Conservation (phyloP, 192 early-diverging fungal species). For the Coemansia sp. region DNA sequence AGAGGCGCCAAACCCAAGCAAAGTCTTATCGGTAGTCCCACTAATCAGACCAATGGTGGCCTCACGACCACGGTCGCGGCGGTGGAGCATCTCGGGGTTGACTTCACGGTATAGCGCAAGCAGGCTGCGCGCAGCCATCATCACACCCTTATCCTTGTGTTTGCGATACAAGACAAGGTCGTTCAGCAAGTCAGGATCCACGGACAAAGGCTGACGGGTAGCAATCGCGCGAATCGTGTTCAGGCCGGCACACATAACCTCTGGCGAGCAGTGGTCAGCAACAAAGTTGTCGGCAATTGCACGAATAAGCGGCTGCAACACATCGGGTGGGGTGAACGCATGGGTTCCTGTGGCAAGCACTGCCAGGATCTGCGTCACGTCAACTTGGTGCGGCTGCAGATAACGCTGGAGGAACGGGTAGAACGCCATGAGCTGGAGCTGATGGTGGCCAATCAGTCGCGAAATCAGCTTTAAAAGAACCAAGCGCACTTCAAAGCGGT, state of each 20-base stretch:
- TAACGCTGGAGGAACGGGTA: constrained; percentile 93
- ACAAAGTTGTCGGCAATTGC: constrained; percentile 97
- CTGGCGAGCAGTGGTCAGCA: constrained; percentile 83
- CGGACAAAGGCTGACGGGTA: constrained; percentile 86
- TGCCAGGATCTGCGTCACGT: constrained; percentile 86
- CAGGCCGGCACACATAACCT: constrained; percentile 93
- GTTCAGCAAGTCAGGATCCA: constrained; percentile 79
- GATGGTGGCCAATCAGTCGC: constrained; percentile 93
- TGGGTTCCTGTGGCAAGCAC: constrained; percentile 90
- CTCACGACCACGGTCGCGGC: constrained; percentile 90
- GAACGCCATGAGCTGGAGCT: constrained; percentile 86
- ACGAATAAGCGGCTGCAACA: constrained; percentile 80
- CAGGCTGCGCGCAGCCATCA: constrained; percentile 89
- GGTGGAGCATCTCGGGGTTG: constrained; percentile 91
- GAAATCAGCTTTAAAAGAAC: constrained; percentile 93
- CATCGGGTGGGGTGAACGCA: constrained; percentile 92
- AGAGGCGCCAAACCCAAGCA: constrained; percentile 71
- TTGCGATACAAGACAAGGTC: constrained; percentile 91
- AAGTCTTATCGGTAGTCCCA: constrained; percentile 54
- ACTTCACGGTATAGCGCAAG: constrained; percentile 92
- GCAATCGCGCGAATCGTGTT: constrained; percentile 89
- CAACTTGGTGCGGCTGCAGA: constrained; percentile 92
- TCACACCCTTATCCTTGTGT: constrained; percentile 91
- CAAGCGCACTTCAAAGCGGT: constrained; percentile 89
- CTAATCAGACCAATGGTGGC: constrained; percentile 69